Evolutionary conservation across 345 rosid genomes (phyloP), one percentile per base, ranked within the genome.

Genomic region (Bruguiera sexangula): DNA sequence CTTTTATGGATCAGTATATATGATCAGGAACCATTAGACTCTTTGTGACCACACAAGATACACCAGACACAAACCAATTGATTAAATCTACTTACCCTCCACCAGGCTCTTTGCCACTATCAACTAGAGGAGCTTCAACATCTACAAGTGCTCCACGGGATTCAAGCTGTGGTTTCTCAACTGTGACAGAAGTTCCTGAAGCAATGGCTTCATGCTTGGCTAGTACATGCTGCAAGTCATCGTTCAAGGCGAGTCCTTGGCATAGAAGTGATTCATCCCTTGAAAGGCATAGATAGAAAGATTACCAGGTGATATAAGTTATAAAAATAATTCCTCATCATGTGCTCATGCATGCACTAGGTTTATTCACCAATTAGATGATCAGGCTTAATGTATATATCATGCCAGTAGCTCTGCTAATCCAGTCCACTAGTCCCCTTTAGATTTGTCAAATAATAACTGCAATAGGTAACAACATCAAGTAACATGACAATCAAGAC

Each of bases 231-330:
- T 96, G 97, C 96, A 96, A 80, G 81, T 92, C 98, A 80, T 96
- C 99, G 85, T 96, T 96, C 75, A 92, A 71, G 31, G 94, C 85
- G 75, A 96, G 83, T 70, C 98, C 99, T 82, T 92, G 97, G 74
- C 92, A 78, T 67, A 96, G 80, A 69, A 96, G 86, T 46, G 94
- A 88, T 75, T 96, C 97, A 60, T 96, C 99, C 85, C 99, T 96
- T 84, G 66, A 86, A 65, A n/a, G 63, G 31, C 50, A 43, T 13
- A 67, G 24, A 71, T 56, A 60, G 3, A 3, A 20, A 58, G 21
- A 9, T 53, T 20, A 52, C 29, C 5, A 7, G 6, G 61, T 52
- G 36, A 36, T 27, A 15, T 32, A 13, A 26, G 51, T 48, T 2
- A 54, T 24, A 62, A 62, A 3, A 18, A 30, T 13, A 60, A 50